Evolutionary conservation across 176 grass and related monocot species (phyloP), one percentile per base, ranked within the genome.

Genomic region (Microstegium vimineum): DNA sequence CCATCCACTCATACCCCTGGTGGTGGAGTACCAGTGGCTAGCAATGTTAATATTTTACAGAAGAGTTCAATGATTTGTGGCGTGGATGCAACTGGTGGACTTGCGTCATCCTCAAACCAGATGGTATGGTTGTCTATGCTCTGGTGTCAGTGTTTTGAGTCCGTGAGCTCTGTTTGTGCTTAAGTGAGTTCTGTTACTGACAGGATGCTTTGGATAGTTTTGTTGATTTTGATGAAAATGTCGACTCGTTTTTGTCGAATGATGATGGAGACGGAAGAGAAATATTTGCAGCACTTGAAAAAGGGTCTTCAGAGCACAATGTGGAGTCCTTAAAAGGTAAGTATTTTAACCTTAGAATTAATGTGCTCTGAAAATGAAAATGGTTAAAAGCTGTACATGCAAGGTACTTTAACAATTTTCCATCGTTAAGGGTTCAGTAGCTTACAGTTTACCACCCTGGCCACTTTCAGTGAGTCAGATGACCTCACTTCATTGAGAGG

Each of bases 231-330:
- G 95, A 93, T 84, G 95, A 95, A 34, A 95, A 98, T 54, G 92
- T 98, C 62, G 95, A 95, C 81, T 95, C 95, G 22, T 98, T 98
- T 81, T 88, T 98, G 62, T 98, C 92, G 26, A 93, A 93, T 80
- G 92, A 95, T 74, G 95, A 94, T 65, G 87, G 89, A 78, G 95
- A 98, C 51, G 82, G 86, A 85, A 85, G 90, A 75, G 92, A 87
- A 66, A 98, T 98, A 75, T 98, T 98, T 82, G 75, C 88, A 88
- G 84, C 92, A 47, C 17, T 98, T 85, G 93, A 93, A 83, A 93
- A 92, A 90, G 88, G 88, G 37, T 85, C 95, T 35, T 91, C 89
- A 7, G 92, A 98, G 62, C 83, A 94, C 80, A 91, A 94, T 84
- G 47, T 71, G 30, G 93, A 98, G 71, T 85, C 86, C 80, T 35